Base-by-base conservation (phyloP, 768 basidiomycete genomes). In the Amanita fuliginea region DNA sequence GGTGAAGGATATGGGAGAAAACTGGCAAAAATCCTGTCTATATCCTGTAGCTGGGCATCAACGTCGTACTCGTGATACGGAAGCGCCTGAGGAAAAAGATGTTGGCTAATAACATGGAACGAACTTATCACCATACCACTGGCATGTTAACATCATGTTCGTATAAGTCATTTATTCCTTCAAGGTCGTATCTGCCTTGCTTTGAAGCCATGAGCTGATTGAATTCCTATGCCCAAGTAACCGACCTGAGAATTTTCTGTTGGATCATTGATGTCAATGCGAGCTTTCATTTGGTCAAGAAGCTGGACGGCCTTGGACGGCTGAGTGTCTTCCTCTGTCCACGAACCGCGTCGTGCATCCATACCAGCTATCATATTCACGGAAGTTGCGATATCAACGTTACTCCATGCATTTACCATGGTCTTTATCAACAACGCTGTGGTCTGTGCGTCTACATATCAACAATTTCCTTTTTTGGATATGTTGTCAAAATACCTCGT, bases 381-480 rank as follows among this genome's bases (percentile, higher is more conserved):
- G 7, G 49, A 50, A 6, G 49, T 35, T 24, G 42, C 41, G 1
- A 21, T 50, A 40, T 50, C 49, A 21, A 50, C 36, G 16, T 50
- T 50, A 4, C 22, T 4, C 49, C 49, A 50, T 6, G 49, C 49
- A 22, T 43, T 42, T 33, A 32, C 35, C 32, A 50, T 40, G 7
- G 49, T 13, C 8, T 42, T 43, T 16, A 34, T 6, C 6, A 50
- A 11, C 14, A 42, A 7, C 2, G 28, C 37, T 2, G 49, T 42
- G 6, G 18, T 42, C 49, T 50, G 13, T 30, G 13, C 32, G 10
- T 24, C 26, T 16, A n/a, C n/a, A 11, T 10, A 34, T 41, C 9
- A 33, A 10, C 16, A 14, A 7, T 19, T 19, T 26, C 24, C 4
- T 30, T 5, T 16, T 16, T 10, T 18, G 18, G n/a, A 19, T n/a